Evolutionary conservation across 441 rosid species (phyloP), one percentile per base, ranked within the genome.

Genomic region (Adansonia gregorii): DNA sequence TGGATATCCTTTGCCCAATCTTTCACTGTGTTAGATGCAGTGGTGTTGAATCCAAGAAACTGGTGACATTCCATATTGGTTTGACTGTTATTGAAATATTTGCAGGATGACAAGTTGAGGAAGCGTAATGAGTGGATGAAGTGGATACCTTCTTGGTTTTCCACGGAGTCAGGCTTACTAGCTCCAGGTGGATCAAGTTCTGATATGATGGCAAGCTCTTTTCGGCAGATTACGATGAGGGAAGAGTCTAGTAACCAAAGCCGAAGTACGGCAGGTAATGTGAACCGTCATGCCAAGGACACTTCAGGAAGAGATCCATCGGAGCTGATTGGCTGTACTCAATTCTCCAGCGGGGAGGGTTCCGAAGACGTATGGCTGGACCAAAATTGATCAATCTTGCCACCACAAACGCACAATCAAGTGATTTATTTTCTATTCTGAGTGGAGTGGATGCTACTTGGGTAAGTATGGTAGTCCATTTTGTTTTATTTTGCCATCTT

Each of bases 211-310:
- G 49, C 82, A 4, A 74, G 81, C 54, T 81, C 93, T 12, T 59
- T 88, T 27, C 79, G 87, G 74, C 81, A 78, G 73, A 78, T 88
- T 46, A 52, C 84, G 9, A 45, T 87, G 49, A 84, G 79, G 41
- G 93, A 81, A 54, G 77, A 66, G 17, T 49, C 78, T 56, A 39
- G 51, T 65, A 59, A 73, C 73, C 81, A 76, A 49, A 77, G 74
- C 41, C 41, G 41, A 35, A 35, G 41, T 46, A 70, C 74, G 27
- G 43, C 72, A 3, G 63, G 63, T 24, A 43, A 72, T 17, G 64
- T 68, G 8, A 67, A 75, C 4, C 73, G 54, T 63, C 76, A 63
- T 39, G 1, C 27, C 0, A 77, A 81, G 74, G 78, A 79, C 24
- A 41, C 68, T 8, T 45, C 69, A 0, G 65, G 56, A 67, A 73